phyloP scores from a whole-genome alignment of 192 early-diverging fungal species.

The Lobosporangium transversale region DNA sequence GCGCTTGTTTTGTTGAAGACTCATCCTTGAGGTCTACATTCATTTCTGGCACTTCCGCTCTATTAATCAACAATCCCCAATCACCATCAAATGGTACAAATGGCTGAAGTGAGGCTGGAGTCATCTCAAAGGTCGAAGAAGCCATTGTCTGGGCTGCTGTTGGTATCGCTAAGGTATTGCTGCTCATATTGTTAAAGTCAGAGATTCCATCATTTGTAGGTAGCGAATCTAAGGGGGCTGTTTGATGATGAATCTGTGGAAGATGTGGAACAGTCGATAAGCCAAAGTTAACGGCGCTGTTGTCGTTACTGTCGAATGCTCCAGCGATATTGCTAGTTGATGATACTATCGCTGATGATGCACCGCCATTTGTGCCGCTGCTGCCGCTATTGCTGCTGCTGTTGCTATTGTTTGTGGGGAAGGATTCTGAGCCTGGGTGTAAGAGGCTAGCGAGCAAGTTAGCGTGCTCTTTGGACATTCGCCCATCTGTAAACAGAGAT shows the following conservation, averaged over 20 bases:
- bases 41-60: constrained; percentile 23
- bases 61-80: constrained; percentile 31
- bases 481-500: constrained; percentile 24
- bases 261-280: neutral
- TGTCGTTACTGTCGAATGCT: neutral
- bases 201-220: too few relatives aligned
- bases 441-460: constrained; percentile 43
- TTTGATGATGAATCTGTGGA: neutral
- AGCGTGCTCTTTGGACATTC: constrained; percentile 35
- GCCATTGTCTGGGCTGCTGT: neutral
- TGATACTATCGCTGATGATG: neutral
- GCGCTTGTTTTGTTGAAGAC: neutral
- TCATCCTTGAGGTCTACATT: constrained; percentile 24
- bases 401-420: constrained; percentile 2
- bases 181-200: too few relatives aligned
- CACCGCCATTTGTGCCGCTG: neutral
- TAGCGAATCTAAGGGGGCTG: neutral
- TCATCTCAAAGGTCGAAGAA: neutral
- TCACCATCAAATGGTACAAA: constrained; percentile 42
- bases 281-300: neutral
- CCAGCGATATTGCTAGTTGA: neutral
- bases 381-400: neutral
- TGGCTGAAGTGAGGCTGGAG: constrained; percentile 13
- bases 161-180: neutral
- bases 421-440: constrained; percentile 28